Evolutionary conservation across 208 protist genomes (phyloP), one percentile per base, ranked within the genome.

Genomic region (Trypanosoma theileri): DNA sequence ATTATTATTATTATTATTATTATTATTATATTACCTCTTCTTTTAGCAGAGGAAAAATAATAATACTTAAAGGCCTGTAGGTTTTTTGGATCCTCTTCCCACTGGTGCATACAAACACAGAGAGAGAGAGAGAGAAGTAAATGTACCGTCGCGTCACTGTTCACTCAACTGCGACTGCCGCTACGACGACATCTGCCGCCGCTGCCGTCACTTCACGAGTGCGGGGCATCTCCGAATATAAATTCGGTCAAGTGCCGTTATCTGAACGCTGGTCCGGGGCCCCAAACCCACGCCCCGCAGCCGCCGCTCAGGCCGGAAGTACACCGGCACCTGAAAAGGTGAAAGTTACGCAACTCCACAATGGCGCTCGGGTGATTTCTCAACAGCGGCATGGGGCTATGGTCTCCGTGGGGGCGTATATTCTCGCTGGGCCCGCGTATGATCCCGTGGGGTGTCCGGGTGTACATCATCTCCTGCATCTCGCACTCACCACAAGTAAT

Each of bases 371-470:
- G 17, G 80, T 96, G 21, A 92, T 96, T 59, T 82, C 86, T 46
- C 91, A 96, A 53, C 79, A 94, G 66, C 59, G 82, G 8, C 75
- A 78, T 19, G 87, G 86, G 12, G 79, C 91, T 0, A 66, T 89
- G 24, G 84, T 91, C 19, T 89, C 88, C 11, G 75, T 96, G 10
- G 91, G 91, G 17, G 85, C 88, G 19, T 96, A 94, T 78, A 82
- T 89, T 50, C 81, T 85, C 24, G 91, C 91, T 14, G 91, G 91
- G 12, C 85, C 91, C 12, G 85, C 53, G 24, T 96, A 92, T 75
- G 91, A 96, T 77, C 86, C 91, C 14, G 55, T 79, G 19, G 73
- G 55, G 22, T 82, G 74, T 69, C 91, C 91, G 8, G 91, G 91
- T 50, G 64, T 85, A 13, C 80, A 81, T 28, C 77, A 79, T 44